Conservation (phyloP, 345 rosid species). For the Syzygium aqueum region DNA sequence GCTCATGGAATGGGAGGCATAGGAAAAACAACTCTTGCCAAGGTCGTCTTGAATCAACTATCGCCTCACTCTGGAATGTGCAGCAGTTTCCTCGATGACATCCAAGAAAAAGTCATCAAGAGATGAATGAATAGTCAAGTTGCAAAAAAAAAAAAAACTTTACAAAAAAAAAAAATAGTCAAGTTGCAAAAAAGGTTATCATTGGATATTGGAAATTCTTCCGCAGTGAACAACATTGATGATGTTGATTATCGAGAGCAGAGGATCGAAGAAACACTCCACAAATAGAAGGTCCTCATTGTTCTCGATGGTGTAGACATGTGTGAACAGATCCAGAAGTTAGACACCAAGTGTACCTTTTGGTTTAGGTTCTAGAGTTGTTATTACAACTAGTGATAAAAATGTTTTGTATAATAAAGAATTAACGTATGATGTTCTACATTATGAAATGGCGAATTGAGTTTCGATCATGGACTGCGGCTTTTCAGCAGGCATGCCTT, state of each 20-base stretch:
- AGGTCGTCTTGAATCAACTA: not conserved
- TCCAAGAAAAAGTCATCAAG: not conserved
- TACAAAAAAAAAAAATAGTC: too few species aligned
- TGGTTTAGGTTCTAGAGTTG: not conserved
- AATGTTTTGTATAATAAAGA: not conserved
- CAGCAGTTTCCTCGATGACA: not conserved
- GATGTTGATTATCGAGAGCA: not conserved
- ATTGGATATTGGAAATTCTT: not conserved
- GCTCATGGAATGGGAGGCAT: not conserved
- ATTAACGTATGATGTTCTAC: not conserved
- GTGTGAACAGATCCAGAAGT: not conserved
- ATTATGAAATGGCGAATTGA: not conserved
- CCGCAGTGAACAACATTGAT: rapidly evolving
- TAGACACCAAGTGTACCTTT: not conserved
- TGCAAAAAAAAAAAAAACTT: too few species aligned
- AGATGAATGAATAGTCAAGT: not conserved
- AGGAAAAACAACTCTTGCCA: not conserved
- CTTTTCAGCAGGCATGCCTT: not conserved
- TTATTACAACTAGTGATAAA: not conserved
- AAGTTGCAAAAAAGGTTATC: too few species aligned
- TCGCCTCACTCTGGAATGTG: not conserved
- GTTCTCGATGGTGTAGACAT: not conserved
- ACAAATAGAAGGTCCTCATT: not conserved
- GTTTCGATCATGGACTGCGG: not conserved
- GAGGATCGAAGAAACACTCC: not conserved